Base-by-base conservation (phyloP, 768 basidiomycete species). In the Mycena rosella region DNA sequence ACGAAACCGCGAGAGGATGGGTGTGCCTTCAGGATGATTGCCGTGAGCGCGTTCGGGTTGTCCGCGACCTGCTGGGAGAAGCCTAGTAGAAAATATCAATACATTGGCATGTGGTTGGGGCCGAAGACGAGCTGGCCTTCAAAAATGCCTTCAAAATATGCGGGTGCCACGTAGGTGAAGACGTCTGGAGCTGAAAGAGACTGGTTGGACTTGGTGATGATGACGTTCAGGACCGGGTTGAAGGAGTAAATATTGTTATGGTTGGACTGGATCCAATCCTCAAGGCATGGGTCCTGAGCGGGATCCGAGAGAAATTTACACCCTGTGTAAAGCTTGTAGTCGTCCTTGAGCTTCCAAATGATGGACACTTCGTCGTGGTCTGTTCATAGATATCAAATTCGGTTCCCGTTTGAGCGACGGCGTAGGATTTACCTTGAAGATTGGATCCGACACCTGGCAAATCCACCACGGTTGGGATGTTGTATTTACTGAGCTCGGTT, bases 1-100 rank as follows among this genome's bases (percentile, higher is more conserved):
- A 79, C 77, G 24, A 74, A 75, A 14, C 77, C 78, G 57, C 69
- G 74, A 17, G 77, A 77, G 30, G 77, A 77, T 2, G 77, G 74
- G 63, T 78, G 77, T 9, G 74, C 74, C 60, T 74, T 74, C 40
- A 78, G 73, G 26, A 75, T 69, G 49, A 77, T 65, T 3, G 76
- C 77, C 1, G 75, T 76, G 9, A 78, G 52, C 11, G 63, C 70
- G 42, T 75, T 72, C 47, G 70, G 74, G 56, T 66, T 72, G 34
- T 75, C 73, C 6, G 60, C 72, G 14, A 76, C 26, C 30, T 64
- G 47, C 61, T 78, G 73, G 2, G 73, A 56, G 42, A 74, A 74
- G 4, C 60, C 66, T 67, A 34, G 15, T 8, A n/a, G n/a, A n/a
- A 27, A 48, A 20, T 10, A 44, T 44, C n/a, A 44, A n/a, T 44